A percentile compares a stretch with the other conserved stretches of the same genome.
Evolutionary conservation across 2,329 filamentous ascomycete genomes (phyloP).

Genomic region (Alternaria rosae): DNA sequence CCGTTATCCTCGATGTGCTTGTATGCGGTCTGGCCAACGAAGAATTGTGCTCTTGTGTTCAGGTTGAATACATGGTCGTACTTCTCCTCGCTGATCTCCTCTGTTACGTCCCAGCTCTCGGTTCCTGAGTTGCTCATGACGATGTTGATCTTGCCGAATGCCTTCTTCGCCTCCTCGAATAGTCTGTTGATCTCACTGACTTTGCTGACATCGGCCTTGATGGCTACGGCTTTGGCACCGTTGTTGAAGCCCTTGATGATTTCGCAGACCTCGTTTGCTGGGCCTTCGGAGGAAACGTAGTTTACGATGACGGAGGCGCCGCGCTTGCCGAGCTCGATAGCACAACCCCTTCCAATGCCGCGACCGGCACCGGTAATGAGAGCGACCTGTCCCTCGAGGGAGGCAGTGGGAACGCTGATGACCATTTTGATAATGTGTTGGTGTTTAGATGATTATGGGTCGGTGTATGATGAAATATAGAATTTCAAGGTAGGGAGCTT

Average conservation of each 20-base stretch:
- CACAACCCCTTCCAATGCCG: conserved; percentile 72
- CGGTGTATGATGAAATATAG: conserved; percentile 8
- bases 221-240: conserved; percentile 62
- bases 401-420: conserved; percentile 56
- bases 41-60: conserved; percentile 76
- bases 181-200: conserved; percentile 66
- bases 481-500: not conserved
- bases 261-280: conserved; percentile 58
- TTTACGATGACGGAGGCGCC: conserved; percentile 72
- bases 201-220: conserved; percentile 66
- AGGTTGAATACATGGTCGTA: conserved; percentile 75
- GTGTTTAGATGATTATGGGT: conserved; percentile 16
- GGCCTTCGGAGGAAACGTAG: conserved; percentile 63
- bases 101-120: conserved; percentile 72
- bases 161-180: conserved; percentile 54
- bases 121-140: conserved; percentile 66
- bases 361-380: conserved; percentile 70
- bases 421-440: conserved; percentile 42
- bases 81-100: conserved; percentile 73
- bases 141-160: conserved; percentile 55
- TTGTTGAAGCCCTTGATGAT: conserved; percentile 56
- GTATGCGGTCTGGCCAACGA: conserved; percentile 77
- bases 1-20: conserved; percentile 74
- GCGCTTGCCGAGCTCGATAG: conserved; percentile 70
- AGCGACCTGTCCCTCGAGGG: conserved; percentile 61